Evolutionary conservation across 345 rosid species (phyloP).

Genomic region (Theobroma cacao): DNA sequence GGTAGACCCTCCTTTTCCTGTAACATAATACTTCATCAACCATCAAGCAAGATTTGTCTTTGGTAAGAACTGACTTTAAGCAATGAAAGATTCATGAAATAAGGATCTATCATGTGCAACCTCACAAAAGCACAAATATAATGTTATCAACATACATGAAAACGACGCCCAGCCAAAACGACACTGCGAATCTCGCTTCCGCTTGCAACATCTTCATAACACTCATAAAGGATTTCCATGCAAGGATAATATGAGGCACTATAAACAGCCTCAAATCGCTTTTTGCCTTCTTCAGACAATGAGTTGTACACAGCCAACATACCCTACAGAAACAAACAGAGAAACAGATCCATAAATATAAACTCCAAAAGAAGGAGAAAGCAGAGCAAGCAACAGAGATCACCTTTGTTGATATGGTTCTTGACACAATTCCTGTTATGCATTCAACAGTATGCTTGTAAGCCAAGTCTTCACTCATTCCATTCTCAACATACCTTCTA

Average conservation of each 20-base stretch:
- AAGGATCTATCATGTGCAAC: not conserved
- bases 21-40: not conserved
- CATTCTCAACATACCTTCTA: conserved; percentile 53
- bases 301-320: conserved; percentile 60
- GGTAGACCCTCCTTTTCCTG: conserved; percentile 52
- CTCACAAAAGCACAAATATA: not conserved
- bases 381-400: not conserved
- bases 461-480: conserved; percentile 55
- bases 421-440: conserved; percentile 55
- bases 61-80: not conserved
- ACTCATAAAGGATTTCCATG: conserved; percentile 62
- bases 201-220: conserved; percentile 47
- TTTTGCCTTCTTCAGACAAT: conserved; percentile 43
- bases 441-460: conserved; percentile 68
- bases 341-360: conserved; percentile 18
- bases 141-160: conserved; percentile 26
- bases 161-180: conserved; percentile 45
- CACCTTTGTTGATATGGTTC: conserved; percentile 58
- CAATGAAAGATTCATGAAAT: not conserved
- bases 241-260: conserved; percentile 61
- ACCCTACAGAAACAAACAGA: conserved; percentile 38
- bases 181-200: conserved; percentile 46
- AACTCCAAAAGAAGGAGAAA: conserved; percentile 10
- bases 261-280: conserved; percentile 49
- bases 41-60: not conserved